Base-by-base conservation (phyloP, 2,329 filamentous ascomycete species). In the Cercospora zeae-maydis region DNA sequence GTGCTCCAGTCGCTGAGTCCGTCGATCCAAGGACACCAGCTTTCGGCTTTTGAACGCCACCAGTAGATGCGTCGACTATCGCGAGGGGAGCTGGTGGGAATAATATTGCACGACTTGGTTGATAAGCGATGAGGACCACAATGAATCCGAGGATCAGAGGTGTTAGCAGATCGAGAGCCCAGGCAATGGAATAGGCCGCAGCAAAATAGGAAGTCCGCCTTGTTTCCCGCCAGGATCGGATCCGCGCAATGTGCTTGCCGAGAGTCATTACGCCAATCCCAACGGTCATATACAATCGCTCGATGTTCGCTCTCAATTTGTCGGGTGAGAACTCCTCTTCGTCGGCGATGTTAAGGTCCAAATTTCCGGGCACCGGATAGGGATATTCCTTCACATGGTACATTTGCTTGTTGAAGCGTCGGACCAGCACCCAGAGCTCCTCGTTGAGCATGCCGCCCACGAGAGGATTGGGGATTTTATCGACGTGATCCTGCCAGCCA, bases 311-410 rank as follows among this genome's bases (percentile, higher is more conserved):
- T 10, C 91, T 83, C 49, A 96, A 79, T 77, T 95, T 95, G 71
- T 95, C 91, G 0, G 91, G 91, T 0, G 89, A 91, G 74, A 95
- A 95, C 62, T 93, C 89, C 68, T 95, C 91, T 59, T 93, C 88
- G 39, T 92, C 88, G 4, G 90, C 88, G 61, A 91, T 88, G 69
- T 92, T 91, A 63, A 96, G 82, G 74, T 96, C 91, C 37, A 96
- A 78, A 13, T 86, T 85, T 5, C 88, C 89, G 1, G 89, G 82
- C 0, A 84, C 81, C 7, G 84, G 76, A 53, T 82, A 75, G 0
- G 82, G 78, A 8, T 88, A 84, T 30, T 88, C 86, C 73, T 90
- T 91, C 69, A 95, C 89, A 76, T 86, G 83, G 73, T 86, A 87
- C 74, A 87, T 84, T 84, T 87, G 84, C 84, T 91, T 91, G 74